Evolutionary conservation across 2,329 filamentous ascomycete species (phyloP).

Genomic region (Meredithiella fracta): DNA sequence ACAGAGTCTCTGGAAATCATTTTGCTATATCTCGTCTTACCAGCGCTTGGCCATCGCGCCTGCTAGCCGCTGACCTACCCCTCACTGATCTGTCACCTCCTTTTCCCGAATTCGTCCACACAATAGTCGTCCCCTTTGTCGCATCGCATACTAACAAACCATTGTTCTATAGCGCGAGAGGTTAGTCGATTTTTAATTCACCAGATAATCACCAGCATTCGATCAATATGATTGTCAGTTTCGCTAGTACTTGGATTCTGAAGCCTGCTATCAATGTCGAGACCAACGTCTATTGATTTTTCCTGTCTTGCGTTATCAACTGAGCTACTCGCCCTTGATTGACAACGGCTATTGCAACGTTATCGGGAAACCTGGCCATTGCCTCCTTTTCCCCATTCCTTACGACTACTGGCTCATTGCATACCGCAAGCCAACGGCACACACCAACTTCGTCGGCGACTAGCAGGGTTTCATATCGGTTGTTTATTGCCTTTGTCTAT

Average conservation of each 20-base stretch:
- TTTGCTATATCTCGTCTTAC: background rate
- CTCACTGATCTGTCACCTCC: slow-evolving; percentile 4
- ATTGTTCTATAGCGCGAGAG: slow-evolving; percentile 12
- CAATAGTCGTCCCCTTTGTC: background rate
- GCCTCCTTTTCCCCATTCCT: slow-evolving; percentile 1
- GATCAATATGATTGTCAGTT: background rate
- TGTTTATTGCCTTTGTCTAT: too few relatives aligned
- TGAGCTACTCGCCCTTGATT: background rate
- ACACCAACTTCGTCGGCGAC: too few relatives aligned
- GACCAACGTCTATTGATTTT: background rate
- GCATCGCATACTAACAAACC: slow-evolving; percentile 3
- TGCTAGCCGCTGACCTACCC: slow-evolving; percentile 1
- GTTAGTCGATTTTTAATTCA: slow-evolving; percentile 11
- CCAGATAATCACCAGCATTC: slow-evolving; percentile 1
- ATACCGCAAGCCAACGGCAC: too few relatives aligned
- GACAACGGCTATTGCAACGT: background rate
- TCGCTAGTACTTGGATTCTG: background rate
- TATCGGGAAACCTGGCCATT: slow-evolving; percentile 2
- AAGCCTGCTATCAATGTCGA: slow-evolving; percentile 1
- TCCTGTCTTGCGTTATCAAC: background rate
- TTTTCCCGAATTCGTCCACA: background rate
- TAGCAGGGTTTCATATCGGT: too few relatives aligned
- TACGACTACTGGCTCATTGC: background rate
- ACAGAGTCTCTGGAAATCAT: too few relatives aligned
- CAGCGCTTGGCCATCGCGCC: background rate